Conservation (phyloP, 1,284 basidiomycete genomes). For the Trichosporon sp. region DNA sequence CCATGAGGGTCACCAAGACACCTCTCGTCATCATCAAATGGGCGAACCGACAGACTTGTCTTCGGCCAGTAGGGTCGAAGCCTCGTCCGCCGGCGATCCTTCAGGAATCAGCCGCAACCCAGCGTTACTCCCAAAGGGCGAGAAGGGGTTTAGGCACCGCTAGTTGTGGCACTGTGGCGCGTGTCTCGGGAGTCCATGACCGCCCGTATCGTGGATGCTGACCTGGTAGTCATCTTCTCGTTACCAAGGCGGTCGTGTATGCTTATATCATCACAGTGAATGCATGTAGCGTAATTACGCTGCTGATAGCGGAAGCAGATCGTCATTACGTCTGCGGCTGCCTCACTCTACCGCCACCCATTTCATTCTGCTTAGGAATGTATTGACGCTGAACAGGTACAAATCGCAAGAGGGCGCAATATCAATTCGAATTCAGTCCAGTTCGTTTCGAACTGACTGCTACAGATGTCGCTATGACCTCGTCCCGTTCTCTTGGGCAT, state of each 20-base stretch:
- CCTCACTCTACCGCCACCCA: too few species aligned
- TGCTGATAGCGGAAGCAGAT: too few species aligned
- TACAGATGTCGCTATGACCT: too few species aligned
- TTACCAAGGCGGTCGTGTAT: background rate
- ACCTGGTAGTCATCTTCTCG: background rate
- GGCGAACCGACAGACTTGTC: background rate
- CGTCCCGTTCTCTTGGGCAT: too few species aligned
- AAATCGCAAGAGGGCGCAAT: background rate
- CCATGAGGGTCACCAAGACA: background rate
- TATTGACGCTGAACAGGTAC: background rate
- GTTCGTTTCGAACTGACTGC: background rate
- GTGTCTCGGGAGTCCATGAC: background rate
- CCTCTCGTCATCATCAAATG: background rate
- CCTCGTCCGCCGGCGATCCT: background rate
- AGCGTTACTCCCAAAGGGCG: background rate
- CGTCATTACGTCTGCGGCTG: too few species aligned
- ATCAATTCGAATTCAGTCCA: background rate
- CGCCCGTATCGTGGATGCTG: background rate
- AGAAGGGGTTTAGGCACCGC: conserved; percentile 1
- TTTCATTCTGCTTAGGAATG: too few species aligned
- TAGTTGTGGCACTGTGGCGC: conserved; percentile 4
- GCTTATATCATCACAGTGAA: too few species aligned
- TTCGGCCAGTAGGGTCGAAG: background rate
- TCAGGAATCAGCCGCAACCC: background rate
- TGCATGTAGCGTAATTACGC: too few species aligned